Evolutionary conservation across 106 monocot species (phyloP), one percentile per base, ranked within the genome.

Genomic region (Xerophyta viscosa): DNA sequence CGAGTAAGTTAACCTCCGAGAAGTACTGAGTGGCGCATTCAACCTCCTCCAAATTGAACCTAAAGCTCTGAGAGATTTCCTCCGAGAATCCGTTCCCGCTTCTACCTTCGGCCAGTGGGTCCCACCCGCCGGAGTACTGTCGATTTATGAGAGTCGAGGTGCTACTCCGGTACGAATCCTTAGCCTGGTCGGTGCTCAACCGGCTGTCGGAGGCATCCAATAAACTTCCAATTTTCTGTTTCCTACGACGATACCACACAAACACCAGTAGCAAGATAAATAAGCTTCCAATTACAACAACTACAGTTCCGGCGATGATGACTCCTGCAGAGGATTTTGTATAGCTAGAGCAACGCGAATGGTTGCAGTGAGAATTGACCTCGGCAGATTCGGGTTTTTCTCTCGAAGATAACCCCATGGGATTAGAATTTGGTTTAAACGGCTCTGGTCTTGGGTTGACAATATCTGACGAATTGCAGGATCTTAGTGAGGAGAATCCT

Each of bases 11-110:
- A 4, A 75, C 75, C 45, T 85, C 78, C 1, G 91, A 85, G 37
- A 91, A 91, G 62, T 91, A 74, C 60, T 78, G 81, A 37, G 91
- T 91, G 0, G 91, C 91, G 1, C 46, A 85, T 64, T 91, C 85
- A 21, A 91, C 59, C 68, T 91, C 91, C 50, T 91, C 91, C 30
- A 81, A 36, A 63, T 80, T 81, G 77, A 90, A 77, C 39, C 68
- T 60, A 20, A 71, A 82, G 57, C 70, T 81, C 70, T 74, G 70
- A 0, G 80, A 77, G 15, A 81, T 77, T 46, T 80, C 76, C 8
- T 70, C 30, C 3, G 85, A 79, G 46, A 77, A 65, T 26, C 62
- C 73, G 6, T 29, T 29, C 0, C 68, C 64, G 12, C 72, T 65
- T 20, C 41, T 69, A 21, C 63, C 80, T 46, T 81, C 77, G 9